A percentile compares a stretch with the other conserved stretches of the same genome.
Evolutionary conservation across 1,284 basidiomycete species (phyloP).

Genomic region (Malassezia nana): DNA sequence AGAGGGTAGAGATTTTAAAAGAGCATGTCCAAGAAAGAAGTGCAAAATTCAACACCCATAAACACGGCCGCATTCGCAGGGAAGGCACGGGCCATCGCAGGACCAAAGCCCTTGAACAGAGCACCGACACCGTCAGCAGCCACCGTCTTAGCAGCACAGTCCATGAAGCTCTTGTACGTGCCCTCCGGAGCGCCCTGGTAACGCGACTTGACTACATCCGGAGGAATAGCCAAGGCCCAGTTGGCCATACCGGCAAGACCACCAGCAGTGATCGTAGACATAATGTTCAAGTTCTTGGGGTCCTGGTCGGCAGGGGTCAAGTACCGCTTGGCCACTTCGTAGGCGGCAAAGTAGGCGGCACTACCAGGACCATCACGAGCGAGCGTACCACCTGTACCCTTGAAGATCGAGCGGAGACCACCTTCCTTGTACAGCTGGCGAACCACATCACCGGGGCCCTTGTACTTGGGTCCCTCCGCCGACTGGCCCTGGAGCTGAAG

Average conservation of each 20-base stretch:
- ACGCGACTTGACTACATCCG: conserved; percentile 67
- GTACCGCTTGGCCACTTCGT: conserved; percentile 81
- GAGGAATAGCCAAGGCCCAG: conserved; percentile 50
- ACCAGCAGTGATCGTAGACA: conserved; percentile 81
- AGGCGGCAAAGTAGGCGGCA: conserved; percentile 94
- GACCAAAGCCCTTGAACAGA: conserved; percentile 93
- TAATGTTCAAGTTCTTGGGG: conserved; percentile 70
- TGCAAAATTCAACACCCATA: conserved; percentile 70
- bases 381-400: conserved; percentile 83
- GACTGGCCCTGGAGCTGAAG: conserved; percentile 84
- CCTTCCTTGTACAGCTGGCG: conserved; percentile 87
- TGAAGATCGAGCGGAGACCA: conserved; percentile 80
- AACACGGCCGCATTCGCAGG: conserved; percentile 93
- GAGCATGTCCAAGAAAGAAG: conserved; percentile 61
- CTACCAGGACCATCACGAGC: conserved; percentile 90
- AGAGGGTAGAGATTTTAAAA: conserved; percentile 47
- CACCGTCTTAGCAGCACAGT: conserved; percentile 84
- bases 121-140: conserved; percentile 79
- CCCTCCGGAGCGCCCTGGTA: conserved; percentile 93
- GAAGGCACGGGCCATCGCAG: conserved; percentile 64
- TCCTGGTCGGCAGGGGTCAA: conserved; percentile 65
- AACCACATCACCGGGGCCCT: conserved; percentile 83
- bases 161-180: conserved; percentile 84
- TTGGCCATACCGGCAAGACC: conserved; percentile 92
- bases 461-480: conserved; percentile 61